Conservation (phyloP, 169 alveolate species). For the Miamiensis avidus region DNA sequence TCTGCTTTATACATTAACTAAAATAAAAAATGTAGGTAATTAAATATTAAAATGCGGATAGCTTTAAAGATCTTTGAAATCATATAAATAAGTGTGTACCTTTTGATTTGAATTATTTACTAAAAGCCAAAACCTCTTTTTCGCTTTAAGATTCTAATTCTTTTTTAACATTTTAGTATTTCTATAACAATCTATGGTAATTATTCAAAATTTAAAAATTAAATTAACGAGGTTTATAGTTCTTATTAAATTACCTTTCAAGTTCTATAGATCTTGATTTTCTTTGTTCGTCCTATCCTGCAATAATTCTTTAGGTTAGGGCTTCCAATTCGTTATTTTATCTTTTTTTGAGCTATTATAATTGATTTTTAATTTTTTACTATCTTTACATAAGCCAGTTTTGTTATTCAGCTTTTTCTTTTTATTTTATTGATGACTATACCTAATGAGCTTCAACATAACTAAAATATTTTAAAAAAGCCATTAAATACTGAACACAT, state of each 20-base stretch:
- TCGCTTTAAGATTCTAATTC: slow-evolving; percentile 2
- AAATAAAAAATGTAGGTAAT: no score
- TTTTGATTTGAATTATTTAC: neutral
- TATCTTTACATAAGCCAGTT: slow-evolving; percentile 10
- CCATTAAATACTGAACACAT: neutral
- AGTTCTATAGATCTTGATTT: slow-evolving; percentile 26
- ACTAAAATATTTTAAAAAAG: neutral
- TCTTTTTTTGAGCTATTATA: neutral
- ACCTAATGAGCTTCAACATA: slow-evolving; percentile 28
- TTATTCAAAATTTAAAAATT: neutral
- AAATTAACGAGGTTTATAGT: neutral
- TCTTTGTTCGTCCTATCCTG: slow-evolving; percentile 31
- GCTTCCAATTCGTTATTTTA: slow-evolving; percentile 26
- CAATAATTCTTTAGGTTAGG: slow-evolving; percentile 11
- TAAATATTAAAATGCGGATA: no score
- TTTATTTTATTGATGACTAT: neutral
- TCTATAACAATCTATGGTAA: neutral
- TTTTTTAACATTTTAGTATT: slow-evolving; percentile 27
- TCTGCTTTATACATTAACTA: no score
- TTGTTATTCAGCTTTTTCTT: slow-evolving; percentile 8
- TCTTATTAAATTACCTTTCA: slow-evolving; percentile 6
- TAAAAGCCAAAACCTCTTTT: neutral
- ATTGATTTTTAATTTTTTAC: slow-evolving; percentile 6
- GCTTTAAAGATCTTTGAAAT: no score
- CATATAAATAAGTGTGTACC: neutral